These are phyloP conservation scores for Fusarium zealandicum DNA, from an alignment of 2,329 filamentous ascomycete genomes.

Conservation along the genomic window DNA sequence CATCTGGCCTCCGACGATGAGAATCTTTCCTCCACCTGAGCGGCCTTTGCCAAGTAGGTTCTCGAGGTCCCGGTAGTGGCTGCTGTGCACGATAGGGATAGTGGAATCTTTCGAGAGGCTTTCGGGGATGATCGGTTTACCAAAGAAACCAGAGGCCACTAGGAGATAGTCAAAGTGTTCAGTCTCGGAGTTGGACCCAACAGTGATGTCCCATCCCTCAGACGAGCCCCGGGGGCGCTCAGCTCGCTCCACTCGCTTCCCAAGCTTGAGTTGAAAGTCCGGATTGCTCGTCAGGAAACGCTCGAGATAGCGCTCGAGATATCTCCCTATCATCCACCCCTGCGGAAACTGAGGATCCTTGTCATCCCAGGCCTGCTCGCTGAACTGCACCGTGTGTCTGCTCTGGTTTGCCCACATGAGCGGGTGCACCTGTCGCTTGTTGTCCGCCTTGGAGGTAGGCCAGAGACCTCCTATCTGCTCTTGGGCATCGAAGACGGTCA, in stretches of 20 bases:
- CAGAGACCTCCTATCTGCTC: constrained; percentile 78
- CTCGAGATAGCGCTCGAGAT: constrained; percentile 70
- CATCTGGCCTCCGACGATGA: constrained; percentile 82
- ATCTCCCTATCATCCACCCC: constrained; percentile 78
- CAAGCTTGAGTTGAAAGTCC: constrained; percentile 56
- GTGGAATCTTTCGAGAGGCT: constrained; percentile 46
- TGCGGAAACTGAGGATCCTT: constrained; percentile 71
- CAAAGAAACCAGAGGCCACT: constrained; percentile 80
- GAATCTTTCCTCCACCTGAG: constrained; percentile 63
- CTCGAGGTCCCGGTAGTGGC: constrained; percentile 65
- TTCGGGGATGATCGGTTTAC: constrained; percentile 61
- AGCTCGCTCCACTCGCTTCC: constrained; percentile 54
- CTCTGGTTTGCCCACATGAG: constrained; percentile 79
- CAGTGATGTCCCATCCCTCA: constrained; percentile 53
- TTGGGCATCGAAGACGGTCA: constrained; percentile 74
- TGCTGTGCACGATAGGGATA: constrained; percentile 71
- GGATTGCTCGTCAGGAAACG: constrained; percentile 59
- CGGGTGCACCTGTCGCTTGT: constrained; percentile 64
- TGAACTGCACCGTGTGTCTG: constrained; percentile 75
- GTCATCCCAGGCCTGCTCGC: constrained; percentile 74
- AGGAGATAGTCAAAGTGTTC: constrained; percentile 74
- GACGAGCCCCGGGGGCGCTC: constrained; percentile 47
- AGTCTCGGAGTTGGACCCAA: constrained; percentile 46
- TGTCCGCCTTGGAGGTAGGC: constrained; percentile 62
- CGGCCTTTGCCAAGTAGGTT: constrained; percentile 53